Conservation (phyloP, 1,284 basidiomycete genomes). For the Leccinum pachyderme region DNA sequence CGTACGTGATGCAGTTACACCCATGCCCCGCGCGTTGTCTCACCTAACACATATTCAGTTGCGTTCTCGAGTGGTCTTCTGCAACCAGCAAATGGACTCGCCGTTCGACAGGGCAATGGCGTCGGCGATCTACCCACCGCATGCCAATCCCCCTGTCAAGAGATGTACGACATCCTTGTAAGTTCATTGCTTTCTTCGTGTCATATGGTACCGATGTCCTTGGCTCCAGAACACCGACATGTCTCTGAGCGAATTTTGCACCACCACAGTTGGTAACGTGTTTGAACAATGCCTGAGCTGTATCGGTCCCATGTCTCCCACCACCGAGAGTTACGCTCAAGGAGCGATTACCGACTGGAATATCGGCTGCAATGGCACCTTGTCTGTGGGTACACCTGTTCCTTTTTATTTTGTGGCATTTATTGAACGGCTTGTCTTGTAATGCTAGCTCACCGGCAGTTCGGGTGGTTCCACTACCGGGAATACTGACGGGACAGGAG, state of each 20-base stretch:
- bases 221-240: constrained; percentile 11
- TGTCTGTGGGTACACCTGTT: constrained; percentile 17
- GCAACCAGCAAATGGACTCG: constrained; percentile 12
- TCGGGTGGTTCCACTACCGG: not conserved
- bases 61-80: not conserved
- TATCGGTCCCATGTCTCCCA: constrained; percentile 6
- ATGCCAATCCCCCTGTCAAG: constrained; percentile 24
- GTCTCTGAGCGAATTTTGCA: constrained; percentile 12
- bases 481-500: not conserved
- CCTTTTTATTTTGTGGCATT: not conserved
- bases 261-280: constrained; percentile 7
- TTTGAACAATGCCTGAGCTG: constrained; percentile 24
- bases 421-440: not conserved
- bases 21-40: not conserved
- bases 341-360: constrained; percentile 16
- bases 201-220: not conserved
- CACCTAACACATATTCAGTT: not conserved
- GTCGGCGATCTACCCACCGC: constrained; percentile 12
- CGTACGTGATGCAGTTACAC: constrained; percentile 8
- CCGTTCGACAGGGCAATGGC: constrained; percentile 17
- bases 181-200: not conserved
- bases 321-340: constrained; percentile 5
- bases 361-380: constrained; percentile 11
- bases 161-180: constrained; percentile 21
- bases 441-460: constrained; percentile 17